phyloP scores from a whole-genome alignment of 2,329 filamentous ascomycete genomes.

The Aspergillus luchuensis region DNA sequence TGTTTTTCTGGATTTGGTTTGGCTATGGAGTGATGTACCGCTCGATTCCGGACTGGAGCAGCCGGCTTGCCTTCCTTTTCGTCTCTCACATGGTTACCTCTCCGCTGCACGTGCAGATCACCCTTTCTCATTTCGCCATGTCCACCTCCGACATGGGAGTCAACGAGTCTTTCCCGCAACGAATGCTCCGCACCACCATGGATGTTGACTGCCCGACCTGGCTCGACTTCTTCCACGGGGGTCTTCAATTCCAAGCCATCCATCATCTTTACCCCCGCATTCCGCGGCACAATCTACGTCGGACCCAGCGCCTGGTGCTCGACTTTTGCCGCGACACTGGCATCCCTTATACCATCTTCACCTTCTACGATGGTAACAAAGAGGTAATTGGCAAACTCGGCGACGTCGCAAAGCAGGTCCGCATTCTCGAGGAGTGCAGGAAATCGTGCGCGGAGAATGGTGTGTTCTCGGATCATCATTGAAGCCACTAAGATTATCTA shows the following conservation, averaged over 20 bases:
- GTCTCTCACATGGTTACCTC: constrained; percentile 79
- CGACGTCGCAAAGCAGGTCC: constrained; percentile 78
- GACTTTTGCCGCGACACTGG: constrained; percentile 80
- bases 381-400: constrained; percentile 74
- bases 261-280: constrained; percentile 84
- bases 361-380: constrained; percentile 81
- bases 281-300: constrained; percentile 79
- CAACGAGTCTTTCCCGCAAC: constrained; percentile 83
- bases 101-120: constrained; percentile 86
- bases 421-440: constrained; percentile 75
- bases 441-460: constrained; percentile 43
- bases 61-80: constrained; percentile 73
- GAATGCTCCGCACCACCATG: constrained; percentile 91
- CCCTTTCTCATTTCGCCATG: constrained; percentile 91
- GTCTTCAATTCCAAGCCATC: constrained; percentile 85
- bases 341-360: constrained; percentile 83
- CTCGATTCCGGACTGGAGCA: constrained; percentile 67
- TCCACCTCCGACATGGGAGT: constrained; percentile 83
- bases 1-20: constrained; percentile 85
- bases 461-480: constrained; percentile 38
- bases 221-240: constrained; percentile 88
- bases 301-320: constrained; percentile 72
- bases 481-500: constrained; percentile 1
- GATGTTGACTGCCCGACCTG: constrained; percentile 85
- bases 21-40: constrained; percentile 79